phyloP scores from a whole-genome alignment of 768 basidiomycete species.

The Butyriboletus loyo region DNA sequence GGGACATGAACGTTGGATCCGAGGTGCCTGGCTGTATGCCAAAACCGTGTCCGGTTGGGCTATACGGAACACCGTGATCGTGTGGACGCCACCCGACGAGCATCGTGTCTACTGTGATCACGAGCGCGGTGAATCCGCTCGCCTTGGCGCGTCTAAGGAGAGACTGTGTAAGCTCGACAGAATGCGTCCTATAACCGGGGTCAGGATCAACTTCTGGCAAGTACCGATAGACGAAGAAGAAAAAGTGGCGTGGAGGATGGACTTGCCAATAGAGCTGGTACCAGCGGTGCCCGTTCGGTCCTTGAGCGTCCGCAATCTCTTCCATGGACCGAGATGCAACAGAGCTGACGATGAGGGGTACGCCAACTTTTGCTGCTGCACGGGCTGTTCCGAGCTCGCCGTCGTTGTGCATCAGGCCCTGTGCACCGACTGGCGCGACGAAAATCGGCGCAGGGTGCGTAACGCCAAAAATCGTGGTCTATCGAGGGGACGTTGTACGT shows the following conservation, averaged over 20 bases:
- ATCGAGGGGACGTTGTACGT: neutral
- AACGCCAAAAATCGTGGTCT: slow-evolving; percentile 63
- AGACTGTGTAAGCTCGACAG: slow-evolving; percentile 37
- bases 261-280: slow-evolving; percentile 48
- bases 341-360: slow-evolving; percentile 36
- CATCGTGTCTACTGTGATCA: slow-evolving; percentile 46
- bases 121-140: slow-evolving; percentile 40
- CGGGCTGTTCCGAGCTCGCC: slow-evolving; percentile 46
- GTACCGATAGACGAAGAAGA: neutral
- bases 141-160: slow-evolving; percentile 42
- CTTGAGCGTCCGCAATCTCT: slow-evolving; percentile 45
- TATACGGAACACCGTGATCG: slow-evolving; percentile 39
- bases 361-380: slow-evolving; percentile 44
- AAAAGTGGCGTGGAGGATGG: neutral
- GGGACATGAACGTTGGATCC: slow-evolving; percentile 48
- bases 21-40: slow-evolving; percentile 41
- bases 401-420: slow-evolving; percentile 43
- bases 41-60: slow-evolving; percentile 35
- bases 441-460: slow-evolving; percentile 41
- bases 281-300: slow-evolving; percentile 41
- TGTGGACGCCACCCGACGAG: slow-evolving; percentile 44
- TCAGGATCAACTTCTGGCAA: neutral
- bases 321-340: slow-evolving; percentile 47
- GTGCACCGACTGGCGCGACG: slow-evolving; percentile 57
- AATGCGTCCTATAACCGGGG: slow-evolving; percentile 32